Evolutionary conservation across 495 filamentous ascomycete species (phyloP), one percentile per base, ranked within the genome.

Genomic region (Aspergillus homomorphus): DNA sequence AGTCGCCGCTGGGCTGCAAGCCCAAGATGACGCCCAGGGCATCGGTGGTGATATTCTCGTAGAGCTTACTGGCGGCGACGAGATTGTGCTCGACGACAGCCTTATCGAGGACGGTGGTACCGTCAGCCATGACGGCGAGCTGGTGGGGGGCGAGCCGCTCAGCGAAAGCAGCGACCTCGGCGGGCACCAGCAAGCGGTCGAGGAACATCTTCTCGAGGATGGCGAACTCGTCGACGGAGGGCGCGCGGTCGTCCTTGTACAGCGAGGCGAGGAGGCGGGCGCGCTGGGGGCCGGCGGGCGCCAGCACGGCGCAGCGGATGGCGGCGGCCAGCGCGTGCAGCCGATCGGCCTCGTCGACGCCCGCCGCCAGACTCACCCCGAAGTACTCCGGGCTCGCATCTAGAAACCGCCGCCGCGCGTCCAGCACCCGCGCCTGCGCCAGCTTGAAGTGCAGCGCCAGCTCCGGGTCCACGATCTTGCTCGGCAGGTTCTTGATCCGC

Each of bases 141-240:
- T 98, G 94, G 71, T 98, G 94, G 12, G 89, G 88, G 22, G 82
- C 80, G 20, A 98, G 80, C 15, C 85, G 87, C 56, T 88, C 77
- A 0, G 92, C 86, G 66, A 98, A 98, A 45, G 89, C 88, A 14
- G 83, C 82, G 18, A 97, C 91, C 72, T 98, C 94, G 19, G 82
- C 84, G 3, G 87, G 82, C 8, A 80, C 82, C 15, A 98, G 79
- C 3, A 98, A 77, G 5, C 94, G 84, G 72, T 98, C 91, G 24
- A 98, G 82, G 69, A 96, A 95, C 84, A 98, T 97, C 76, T 98
- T 98, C 78, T 98, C 95, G 20, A 98, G 77, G 53, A 98, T 97
- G 44, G 82, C 79, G 65, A 88, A 93, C 69, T 97, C 90, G 7
- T 88, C 84, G 3, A 92, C 82, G 46, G 84, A 82, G 2, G 82